Evolutionary conservation across 2,329 filamentous ascomycete species (phyloP).

Genomic region (Aspergillus aculeatus): DNA sequence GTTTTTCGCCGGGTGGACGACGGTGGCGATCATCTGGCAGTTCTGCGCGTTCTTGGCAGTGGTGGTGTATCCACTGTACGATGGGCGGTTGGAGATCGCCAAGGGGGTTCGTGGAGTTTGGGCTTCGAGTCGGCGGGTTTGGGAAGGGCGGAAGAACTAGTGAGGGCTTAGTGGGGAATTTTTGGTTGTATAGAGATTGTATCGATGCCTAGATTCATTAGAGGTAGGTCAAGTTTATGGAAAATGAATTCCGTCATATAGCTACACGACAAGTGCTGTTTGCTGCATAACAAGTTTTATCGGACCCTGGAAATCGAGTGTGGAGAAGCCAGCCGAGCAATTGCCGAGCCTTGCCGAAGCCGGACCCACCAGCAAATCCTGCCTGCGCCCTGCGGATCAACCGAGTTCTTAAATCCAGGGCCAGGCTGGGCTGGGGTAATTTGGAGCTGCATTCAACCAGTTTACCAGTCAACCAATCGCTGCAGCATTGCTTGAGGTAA

Average conservation of each 20-base stretch:
- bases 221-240: too few species aligned
- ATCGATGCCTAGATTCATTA: too few species aligned
- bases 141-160: background rate
- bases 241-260: too few species aligned
- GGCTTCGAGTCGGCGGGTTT: background rate
- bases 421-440: too few species aligned
- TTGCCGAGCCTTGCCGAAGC: background rate
- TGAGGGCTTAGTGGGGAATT: too few species aligned
- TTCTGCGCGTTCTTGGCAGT: conserved; percentile 50
- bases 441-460: too few species aligned
- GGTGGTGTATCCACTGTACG: conserved; percentile 50
- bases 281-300: too few species aligned
- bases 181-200: accelerated
- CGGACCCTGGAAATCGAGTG: too few species aligned
- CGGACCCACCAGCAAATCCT: background rate
- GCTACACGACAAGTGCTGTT: too few species aligned
- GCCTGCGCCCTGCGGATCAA: background rate
- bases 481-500: too few species aligned
- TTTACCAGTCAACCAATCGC: too few species aligned
- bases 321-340: background rate
- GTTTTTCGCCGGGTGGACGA: conserved; percentile 49
- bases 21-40: conserved; percentile 50
- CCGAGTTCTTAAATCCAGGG: too few species aligned
- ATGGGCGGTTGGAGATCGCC: conserved; percentile 46
- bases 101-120: conserved; percentile 26